Conservation (phyloP, 2,329 filamentous ascomycete genomes). For the Tolypocladium album region DNA sequence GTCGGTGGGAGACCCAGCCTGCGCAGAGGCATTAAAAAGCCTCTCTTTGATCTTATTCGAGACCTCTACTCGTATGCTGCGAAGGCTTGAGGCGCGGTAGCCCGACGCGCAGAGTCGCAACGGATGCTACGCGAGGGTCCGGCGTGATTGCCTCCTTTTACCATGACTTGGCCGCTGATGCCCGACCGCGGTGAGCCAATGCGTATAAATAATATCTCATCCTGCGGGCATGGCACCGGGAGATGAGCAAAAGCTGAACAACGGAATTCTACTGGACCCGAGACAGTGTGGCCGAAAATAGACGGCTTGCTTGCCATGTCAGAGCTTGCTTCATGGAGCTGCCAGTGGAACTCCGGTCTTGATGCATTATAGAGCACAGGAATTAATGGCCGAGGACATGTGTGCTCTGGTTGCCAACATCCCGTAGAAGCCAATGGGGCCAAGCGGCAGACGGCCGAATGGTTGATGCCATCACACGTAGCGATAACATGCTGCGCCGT, state of each 20-base stretch:
- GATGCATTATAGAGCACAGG: neutral
- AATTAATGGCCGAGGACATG: neutral
- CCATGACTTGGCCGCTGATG: neutral
- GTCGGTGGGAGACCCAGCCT: neutral
- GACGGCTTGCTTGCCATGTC: neutral
- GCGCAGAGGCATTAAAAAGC: neutral
- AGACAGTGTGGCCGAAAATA: neutral
- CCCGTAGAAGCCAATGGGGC: neutral
- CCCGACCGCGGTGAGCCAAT: neutral
- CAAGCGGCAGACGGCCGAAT: neutral
- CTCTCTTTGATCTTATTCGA: neutral
- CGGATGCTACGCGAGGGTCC: neutral
- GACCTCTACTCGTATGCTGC: neutral
- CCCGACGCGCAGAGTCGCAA: neutral
- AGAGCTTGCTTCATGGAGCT: neutral
- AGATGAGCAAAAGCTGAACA: neutral
- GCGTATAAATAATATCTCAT: no score
- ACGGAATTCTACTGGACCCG: neutral
- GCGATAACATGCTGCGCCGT: neutral
- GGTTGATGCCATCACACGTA: neutral
- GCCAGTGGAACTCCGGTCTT: neutral
- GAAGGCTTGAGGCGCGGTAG: neutral
- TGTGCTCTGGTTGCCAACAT: neutral
- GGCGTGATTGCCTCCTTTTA: neutral
- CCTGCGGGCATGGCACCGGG: neutral